phyloP scores from a whole-genome alignment of 2,329 filamentous ascomycete genomes.

The Pestalotiopsis sp. region DNA sequence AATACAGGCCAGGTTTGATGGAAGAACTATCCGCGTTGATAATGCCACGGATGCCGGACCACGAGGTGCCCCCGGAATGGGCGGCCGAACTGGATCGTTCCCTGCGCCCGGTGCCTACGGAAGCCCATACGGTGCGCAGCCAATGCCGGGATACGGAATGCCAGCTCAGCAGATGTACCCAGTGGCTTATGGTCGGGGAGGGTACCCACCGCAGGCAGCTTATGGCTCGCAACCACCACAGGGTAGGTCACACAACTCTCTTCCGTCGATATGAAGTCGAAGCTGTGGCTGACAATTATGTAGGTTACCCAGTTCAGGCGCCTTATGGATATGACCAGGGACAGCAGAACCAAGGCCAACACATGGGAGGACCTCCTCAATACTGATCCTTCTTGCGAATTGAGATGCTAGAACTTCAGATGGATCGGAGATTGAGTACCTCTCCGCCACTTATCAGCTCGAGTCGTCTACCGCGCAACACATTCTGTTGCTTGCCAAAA shows the following conservation, averaged over 20 bases:
- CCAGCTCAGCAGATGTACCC: slow-evolving; percentile 38
- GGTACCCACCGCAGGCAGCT: slow-evolving; percentile 35
- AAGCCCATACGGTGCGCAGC: slow-evolving; percentile 35
- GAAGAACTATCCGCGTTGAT: slow-evolving; percentile 91
- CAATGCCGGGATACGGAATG: slow-evolving; percentile 38
- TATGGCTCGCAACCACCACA: slow-evolving; percentile 47
- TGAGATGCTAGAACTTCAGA: not conserved
- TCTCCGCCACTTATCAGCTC: not conserved
- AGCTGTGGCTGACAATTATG: not conserved
- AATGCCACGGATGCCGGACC: slow-evolving; percentile 83
- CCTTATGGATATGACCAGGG: slow-evolving; percentile 50
- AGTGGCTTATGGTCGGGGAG: slow-evolving; percentile 44
- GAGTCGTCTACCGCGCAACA: not conserved
- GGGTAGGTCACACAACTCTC: slow-evolving; percentile 33
- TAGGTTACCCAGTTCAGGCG: slow-evolving; percentile 27
- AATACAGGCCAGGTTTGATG: slow-evolving; percentile 75
- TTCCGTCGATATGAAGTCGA: not conserved
- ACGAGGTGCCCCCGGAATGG: slow-evolving; percentile 54
- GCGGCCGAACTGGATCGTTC: slow-evolving; percentile 34
- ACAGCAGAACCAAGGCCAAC: slow-evolving; percentile 39
- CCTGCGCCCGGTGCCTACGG: slow-evolving; percentile 35
- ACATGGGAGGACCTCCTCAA: slow-evolving; percentile 25
- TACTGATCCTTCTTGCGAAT: slow-evolving; percentile 18
- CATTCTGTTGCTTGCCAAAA: not conserved
- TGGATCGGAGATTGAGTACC: not conserved